A percentile compares a stretch with the other conserved stretches of the same genome.
phyloP scores from a whole-genome alignment of 306 rosid genomes.

The Gleditsia sinensis region DNA sequence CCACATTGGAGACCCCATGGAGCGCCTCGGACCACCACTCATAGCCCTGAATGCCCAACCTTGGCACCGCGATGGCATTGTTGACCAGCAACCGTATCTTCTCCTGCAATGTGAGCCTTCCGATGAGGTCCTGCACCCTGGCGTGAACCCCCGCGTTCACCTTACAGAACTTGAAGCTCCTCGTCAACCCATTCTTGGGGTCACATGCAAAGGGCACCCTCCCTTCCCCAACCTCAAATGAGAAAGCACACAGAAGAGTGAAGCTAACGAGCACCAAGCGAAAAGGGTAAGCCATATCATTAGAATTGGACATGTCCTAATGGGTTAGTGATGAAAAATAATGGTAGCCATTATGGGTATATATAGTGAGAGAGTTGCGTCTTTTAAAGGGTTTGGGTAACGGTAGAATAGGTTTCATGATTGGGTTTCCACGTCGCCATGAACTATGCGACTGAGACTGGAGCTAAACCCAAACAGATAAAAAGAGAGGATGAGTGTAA shows the following conservation, averaged over 20 bases:
- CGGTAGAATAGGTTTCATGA: constrained; percentile 40
- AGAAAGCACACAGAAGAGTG: neutral
- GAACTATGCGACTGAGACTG: neutral
- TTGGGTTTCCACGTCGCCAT: constrained; percentile 74
- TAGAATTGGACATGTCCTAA: too few species aligned
- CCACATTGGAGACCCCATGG: constrained; percentile 86
- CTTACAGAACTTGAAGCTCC: constrained; percentile 58
- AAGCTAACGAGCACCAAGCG: neutral
- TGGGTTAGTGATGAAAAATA: neutral
- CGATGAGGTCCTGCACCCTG: constrained; percentile 74
- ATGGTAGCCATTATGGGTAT: too few species aligned
- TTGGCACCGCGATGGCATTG: constrained; percentile 67
- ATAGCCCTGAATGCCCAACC: constrained; percentile 80
- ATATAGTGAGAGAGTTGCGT: constrained; percentile 38
- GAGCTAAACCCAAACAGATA: constrained; percentile 22
- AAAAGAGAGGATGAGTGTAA: constrained; percentile 34
- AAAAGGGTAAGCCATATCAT: neutral
- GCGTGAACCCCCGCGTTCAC: constrained; percentile 44
- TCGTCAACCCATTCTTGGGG: constrained; percentile 60
- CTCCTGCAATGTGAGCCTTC: constrained; percentile 72
- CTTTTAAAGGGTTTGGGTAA: constrained; percentile 22
- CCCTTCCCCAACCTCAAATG: constrained; percentile 21
- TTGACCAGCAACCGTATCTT: constrained; percentile 79
- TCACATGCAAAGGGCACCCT: constrained; percentile 80
- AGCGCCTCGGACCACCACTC: constrained; percentile 79